Percentiles rank a stretch among this genome's conserved stretches.
These are phyloP conservation scores for Rosa chinensis DNA, from an alignment of 306 rosid genomes.

Conservation along the genomic window DNA sequence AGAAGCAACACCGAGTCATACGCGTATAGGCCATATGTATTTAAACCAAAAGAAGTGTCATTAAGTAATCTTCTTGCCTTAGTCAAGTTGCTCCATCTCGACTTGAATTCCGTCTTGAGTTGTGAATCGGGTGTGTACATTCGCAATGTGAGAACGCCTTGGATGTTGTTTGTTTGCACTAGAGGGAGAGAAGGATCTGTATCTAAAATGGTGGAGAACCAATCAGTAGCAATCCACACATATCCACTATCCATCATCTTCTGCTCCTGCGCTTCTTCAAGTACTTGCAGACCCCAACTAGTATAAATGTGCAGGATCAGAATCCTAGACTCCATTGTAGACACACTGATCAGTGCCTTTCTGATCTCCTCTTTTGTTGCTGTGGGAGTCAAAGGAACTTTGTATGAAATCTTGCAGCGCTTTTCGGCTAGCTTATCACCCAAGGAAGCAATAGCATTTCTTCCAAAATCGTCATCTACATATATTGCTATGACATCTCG, in stretches of 20 bases:
- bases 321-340: conserved; percentile 26
- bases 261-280: conserved; percentile 9
- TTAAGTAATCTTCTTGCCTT: not conserved
- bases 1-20: conserved; percentile 33
- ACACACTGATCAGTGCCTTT: conserved; percentile 9
- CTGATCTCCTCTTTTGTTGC: conserved; percentile 14
- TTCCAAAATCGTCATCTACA: conserved; percentile 27
- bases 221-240: conserved; percentile 38
- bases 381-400: conserved; percentile 26
- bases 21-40: conserved; percentile 24
- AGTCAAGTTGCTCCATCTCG: conserved; percentile 25
- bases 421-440: conserved; percentile 32
- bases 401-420: conserved; percentile 32
- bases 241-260: conserved; percentile 26
- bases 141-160: conserved; percentile 33
- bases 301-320: conserved; percentile 26
- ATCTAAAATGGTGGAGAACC: conserved; percentile 30
- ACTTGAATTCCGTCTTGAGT: not conserved
- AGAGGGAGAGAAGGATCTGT: conserved; percentile 20
- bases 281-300: conserved; percentile 21
- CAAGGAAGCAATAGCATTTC: conserved; percentile 29
- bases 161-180: conserved; percentile 1
- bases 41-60: conserved; percentile 16
- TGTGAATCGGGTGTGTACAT: conserved; percentile 19
- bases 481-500: conserved; percentile 33